Conservation (phyloP, 306 rosid genomes). For the Potentilla sterilis region DNA sequence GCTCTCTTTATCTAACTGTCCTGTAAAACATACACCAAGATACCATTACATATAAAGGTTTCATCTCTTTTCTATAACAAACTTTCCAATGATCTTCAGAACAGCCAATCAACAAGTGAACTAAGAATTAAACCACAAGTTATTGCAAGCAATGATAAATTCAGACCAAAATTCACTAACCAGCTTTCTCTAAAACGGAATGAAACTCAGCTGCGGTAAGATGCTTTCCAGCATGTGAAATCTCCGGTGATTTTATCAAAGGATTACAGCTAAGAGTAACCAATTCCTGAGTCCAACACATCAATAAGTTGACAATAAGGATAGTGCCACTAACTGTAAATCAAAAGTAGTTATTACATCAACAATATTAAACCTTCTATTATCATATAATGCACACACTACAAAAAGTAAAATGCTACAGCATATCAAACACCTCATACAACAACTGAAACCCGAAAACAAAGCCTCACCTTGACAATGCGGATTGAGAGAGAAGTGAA, state of each 20-base stretch:
- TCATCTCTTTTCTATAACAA: constrained; percentile 11
- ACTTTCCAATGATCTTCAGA: not conserved
- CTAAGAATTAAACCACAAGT: not conserved
- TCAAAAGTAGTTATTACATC: not conserved
- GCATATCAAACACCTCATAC: not conserved
- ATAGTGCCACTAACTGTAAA: not conserved
- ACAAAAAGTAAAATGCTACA: not conserved
- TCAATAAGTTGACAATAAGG: not conserved
- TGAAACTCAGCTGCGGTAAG: constrained; percentile 82
- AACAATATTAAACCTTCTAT: not conserved
- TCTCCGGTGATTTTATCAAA: constrained; percentile 56
- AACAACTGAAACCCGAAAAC: not conserved
- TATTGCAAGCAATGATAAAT: constrained; percentile 12
- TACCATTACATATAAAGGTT: constrained; percentile 7
- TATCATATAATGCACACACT: not conserved
- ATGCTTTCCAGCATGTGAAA: constrained; percentile 80
- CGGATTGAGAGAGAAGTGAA: constrained; percentile 86
- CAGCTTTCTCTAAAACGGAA: constrained; percentile 60
- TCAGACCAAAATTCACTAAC: constrained; percentile 31
- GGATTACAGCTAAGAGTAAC: constrained; percentile 79
- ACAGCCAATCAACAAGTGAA: not conserved
- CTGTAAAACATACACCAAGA: constrained; percentile 20
- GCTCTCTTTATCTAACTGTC: constrained; percentile 40
- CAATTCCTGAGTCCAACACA: constrained; percentile 50
- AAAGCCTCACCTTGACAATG: constrained; percentile 52